phyloP scores from a whole-genome alignment of 805 yeast genomes.

The Teunomyces lycoperdinae region DNA sequence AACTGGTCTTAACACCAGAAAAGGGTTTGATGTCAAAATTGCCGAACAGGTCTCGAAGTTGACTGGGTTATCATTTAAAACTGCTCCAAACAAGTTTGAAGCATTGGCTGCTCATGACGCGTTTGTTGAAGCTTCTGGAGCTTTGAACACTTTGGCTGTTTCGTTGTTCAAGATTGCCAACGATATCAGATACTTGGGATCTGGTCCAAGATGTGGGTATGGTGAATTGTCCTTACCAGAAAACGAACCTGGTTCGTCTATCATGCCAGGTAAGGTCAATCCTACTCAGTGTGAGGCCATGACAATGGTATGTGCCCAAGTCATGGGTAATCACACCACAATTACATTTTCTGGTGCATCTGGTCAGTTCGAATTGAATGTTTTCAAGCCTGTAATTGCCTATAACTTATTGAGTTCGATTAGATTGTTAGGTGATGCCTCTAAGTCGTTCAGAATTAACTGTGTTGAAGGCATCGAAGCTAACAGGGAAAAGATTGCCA shows the following conservation, averaged over 20 bases:
- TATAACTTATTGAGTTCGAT: constrained; percentile 34
- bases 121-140: constrained; percentile 40
- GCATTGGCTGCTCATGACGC: constrained; percentile 43
- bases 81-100: constrained; percentile 41
- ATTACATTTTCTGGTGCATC: constrained; percentile 40
- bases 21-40: constrained; percentile 34
- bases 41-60: constrained; percentile 32
- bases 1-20: constrained; percentile 37
- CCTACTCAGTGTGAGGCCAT: constrained; percentile 41
- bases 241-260: constrained; percentile 41
- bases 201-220: constrained; percentile 42
- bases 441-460: constrained; percentile 32
- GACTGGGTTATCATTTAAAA: constrained; percentile 32
- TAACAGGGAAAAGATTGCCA: constrained; percentile 34
- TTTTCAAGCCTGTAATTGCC: constrained; percentile 40
- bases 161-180: constrained; percentile 39
- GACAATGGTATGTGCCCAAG: constrained; percentile 41
- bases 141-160: constrained; percentile 36
- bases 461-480: constrained; percentile 40
- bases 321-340: constrained; percentile 38
- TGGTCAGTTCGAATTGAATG: constrained; percentile 40
- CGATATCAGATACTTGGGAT: constrained; percentile 39
- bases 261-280: constrained; percentile 42
- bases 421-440: constrained; percentile 34
- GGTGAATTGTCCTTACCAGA: constrained; percentile 40